A percentile compares a stretch with the other conserved stretches of the same genome.
These are phyloP conservation scores for Starmerella kuoi DNA, from an alignment of 805 yeast species.

Conservation along the genomic window DNA sequence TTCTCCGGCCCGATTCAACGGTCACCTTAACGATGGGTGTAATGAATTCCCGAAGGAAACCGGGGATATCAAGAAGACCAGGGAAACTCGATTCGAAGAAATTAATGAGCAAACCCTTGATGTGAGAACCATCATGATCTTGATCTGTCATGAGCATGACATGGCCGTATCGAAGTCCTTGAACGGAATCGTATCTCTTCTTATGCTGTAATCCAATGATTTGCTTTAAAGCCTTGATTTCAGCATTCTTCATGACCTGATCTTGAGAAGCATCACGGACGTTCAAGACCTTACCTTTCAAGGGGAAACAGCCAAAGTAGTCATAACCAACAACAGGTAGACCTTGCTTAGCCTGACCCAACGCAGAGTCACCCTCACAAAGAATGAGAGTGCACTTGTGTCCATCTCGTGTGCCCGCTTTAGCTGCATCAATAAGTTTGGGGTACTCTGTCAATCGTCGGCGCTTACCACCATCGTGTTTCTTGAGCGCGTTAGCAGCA, in stretches of 20 bases:
- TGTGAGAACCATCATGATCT: constrained; percentile 98
- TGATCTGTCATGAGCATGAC: constrained; percentile 99
- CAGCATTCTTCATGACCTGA: constrained; percentile 83
- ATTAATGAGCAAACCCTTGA: constrained; percentile 87
- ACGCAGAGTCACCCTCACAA: constrained; percentile 96
- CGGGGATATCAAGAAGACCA: constrained; percentile 80
- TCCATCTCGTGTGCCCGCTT: constrained; percentile 90
- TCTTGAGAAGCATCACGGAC: constrained; percentile 97
- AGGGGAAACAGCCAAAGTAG: constrained; percentile 86
- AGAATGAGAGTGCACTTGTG: constrained; percentile 81
- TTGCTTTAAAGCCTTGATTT: constrained; percentile 88
- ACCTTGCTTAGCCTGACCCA: constrained; percentile 84
- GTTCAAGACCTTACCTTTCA: constrained; percentile 87
- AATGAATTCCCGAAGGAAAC: constrained; percentile 82
- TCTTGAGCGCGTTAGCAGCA: constrained; percentile 75
- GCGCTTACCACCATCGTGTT: constrained; percentile 65
- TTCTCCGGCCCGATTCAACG: constrained; percentile 40
- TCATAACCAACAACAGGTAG: constrained; percentile 91
- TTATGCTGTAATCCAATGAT: constrained; percentile 93
- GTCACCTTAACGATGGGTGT: constrained; percentile 94
- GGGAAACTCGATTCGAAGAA: constrained; percentile 90
- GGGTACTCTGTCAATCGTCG: constrained; percentile 77
- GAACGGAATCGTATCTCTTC: constrained; percentile 61
- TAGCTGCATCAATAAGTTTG: constrained; percentile 88
- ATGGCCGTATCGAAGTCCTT: constrained; percentile 81